Evolutionary conservation across 2,329 filamentous ascomycete species (phyloP), one percentile per base, ranked within the genome.

Genomic region (Pseudohalonectria lignicola): DNA sequence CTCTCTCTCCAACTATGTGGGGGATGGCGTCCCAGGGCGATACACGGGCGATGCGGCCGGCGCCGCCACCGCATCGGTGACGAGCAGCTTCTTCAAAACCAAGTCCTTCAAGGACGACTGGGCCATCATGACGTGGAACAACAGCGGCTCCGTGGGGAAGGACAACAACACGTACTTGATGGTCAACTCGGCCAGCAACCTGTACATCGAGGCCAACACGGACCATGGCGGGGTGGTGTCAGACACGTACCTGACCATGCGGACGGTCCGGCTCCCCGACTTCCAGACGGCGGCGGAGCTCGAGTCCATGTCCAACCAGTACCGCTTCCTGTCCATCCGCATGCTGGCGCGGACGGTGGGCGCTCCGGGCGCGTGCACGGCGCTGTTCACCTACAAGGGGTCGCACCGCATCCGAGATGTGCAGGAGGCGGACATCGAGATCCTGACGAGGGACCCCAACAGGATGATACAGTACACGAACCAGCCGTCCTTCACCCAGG

Each of bases 391-490:
- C 11, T 59, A 57, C 48, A 46, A 49, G 11, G 44, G 51, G 17
- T 47, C 44, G n/a, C 42, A 45, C n/a, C 36, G 40, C 42, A 40
- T 45, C 17, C 41, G 44, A 13, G 36, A 45, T 3, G 50, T 57
- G 11, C 53, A 59, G 39, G 59, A 62, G 43, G 49, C 56, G 6
- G 59, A 62, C 39, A 53, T 65, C 18, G 62, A 66, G 49, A 54
- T 66, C 43, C 53, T 59, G 16, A 66, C 62, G 4, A 46, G 42
- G 10, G 60, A 63, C 39, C 56, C 58, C 11, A 41, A 42, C 5
- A 49, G 45, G 23, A 51, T 49, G 37, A 56, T 64, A 18, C 57
- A 61, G 42, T 72, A 71, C 51, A 72, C 67, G 2, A 74, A 73
- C 48, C 69, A 74, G 49, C 68, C 67, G 2, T 49, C 62, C 2